Base-by-base conservation (phyloP, 352 stramenopile species). In the Pythium brassicae region DNA sequence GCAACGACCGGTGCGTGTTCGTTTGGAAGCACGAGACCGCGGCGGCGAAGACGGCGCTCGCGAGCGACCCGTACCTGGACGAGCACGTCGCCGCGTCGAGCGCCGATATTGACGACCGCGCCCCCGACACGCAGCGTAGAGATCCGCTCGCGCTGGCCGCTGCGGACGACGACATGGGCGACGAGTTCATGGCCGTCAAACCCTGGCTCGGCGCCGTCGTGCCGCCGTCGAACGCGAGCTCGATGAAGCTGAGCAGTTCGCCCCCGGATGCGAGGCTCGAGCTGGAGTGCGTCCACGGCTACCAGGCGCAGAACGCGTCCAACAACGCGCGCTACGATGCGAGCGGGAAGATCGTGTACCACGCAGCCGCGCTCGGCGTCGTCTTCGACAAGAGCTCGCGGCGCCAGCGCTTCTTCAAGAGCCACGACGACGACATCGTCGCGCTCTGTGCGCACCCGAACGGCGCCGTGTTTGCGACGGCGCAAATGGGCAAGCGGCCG, bases 141-240 rank as follows among this genome's bases (percentile, higher is more conserved):
- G 65, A 78, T 59, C 50, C 66, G 8, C 64, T 79, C n/a, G 56
- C 65, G 15, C 48, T 72, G 2, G 62, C 53, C 3, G 55, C 61
- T 23, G 51, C 47, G 1, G 65, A 66, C 2, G 71, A 82, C 5
- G 70, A 83, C 29, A 62, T 78, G 22, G 87, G 87, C 0, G 87
- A 96, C 57, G 83, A 96, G 58, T 97, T 97, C 39, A 92, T 96
- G 86, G 87, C 88, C 8, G 80, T 96, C 11, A 92, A 93, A 46
- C 88, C 87, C 4, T 97, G 87, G 84, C 50, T 96, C 8, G 88
- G 87, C 9, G 78, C 84, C 0, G 87, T 96, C 11, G 80, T 94
- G 0, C 58, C 81, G 2, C 88, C 88, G n/a, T 76, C 77, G 10
- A 76, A 75, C 48, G 52, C 59, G 29, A 71, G 69, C 42, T 37